Percentiles rank a stretch among this genome's conserved stretches.
phyloP scores from a whole-genome alignment of 129 eudicot species.

The Mikania micrantha region DNA sequence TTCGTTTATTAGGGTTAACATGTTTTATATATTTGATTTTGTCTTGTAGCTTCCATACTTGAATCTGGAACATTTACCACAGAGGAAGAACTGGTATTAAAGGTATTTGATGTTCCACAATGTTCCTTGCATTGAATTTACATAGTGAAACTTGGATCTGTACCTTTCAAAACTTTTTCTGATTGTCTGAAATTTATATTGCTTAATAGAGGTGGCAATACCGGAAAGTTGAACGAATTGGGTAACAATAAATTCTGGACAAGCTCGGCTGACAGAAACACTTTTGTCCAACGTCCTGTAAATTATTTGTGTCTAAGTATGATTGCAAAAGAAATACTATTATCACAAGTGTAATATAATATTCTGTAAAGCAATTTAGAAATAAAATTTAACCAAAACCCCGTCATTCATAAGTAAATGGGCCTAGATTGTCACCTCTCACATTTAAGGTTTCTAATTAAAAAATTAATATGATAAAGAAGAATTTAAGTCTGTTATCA shows the following conservation, averaged over 20 bases:
- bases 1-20: neutral
- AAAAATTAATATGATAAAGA: neutral
- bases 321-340: neutral
- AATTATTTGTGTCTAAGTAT: neutral
- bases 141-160: neutral
- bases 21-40: conserved; percentile 10
- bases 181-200: neutral
- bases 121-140: neutral
- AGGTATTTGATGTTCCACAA: conserved; percentile 38
- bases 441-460: neutral
- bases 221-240: neutral
- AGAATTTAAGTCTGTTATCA: neutral
- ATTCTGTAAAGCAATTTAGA: neutral
- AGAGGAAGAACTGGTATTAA: conserved; percentile 53
- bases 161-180: neutral
- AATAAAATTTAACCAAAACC: neutral
- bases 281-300: neutral
- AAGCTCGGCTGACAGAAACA: neutral
- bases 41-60: conserved; percentile 45
- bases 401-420: neutral
- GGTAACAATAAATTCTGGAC: neutral
- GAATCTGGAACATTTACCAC: conserved; percentile 44
- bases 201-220: neutral
- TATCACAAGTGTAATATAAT: neutral
- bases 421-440: neutral